Conservation (phyloP, 1,139 yeast species). For the Yamadazyma diddensiae region DNA sequence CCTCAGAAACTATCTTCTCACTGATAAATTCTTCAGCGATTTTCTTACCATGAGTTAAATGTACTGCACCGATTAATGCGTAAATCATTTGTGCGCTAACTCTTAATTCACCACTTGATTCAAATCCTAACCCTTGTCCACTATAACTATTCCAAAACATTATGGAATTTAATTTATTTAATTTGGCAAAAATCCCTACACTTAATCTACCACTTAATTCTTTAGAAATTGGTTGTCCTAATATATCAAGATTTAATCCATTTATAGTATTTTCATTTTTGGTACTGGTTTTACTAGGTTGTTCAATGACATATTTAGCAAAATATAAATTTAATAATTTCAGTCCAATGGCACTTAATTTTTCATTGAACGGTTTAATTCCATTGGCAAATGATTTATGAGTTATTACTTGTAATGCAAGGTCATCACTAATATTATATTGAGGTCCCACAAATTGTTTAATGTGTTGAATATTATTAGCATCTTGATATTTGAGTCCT, state of each 20-base stretch:
- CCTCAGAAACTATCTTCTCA: conserved; percentile 28
- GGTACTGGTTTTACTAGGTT: conserved; percentile 15
- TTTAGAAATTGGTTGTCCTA: conserved; percentile 57
- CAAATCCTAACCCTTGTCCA: conserved; percentile 52
- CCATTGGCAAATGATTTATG: conserved; percentile 96
- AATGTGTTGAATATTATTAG: conserved; percentile 47
- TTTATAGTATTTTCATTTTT: conserved; percentile 39
- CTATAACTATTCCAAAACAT: conserved; percentile 75
- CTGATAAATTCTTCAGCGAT: conserved; percentile 56
- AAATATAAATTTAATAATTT: conserved; percentile 64
- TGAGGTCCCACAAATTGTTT: conserved; percentile 44
- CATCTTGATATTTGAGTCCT: conserved; percentile 59
- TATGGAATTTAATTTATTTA: conserved; percentile 45
- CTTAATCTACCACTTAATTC: conserved; percentile 48
- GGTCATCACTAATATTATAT: conserved; percentile 47
- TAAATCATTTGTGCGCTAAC: conserved; percentile 68
- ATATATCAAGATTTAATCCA: conserved; percentile 59
- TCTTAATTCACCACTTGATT: conserved; percentile 49
- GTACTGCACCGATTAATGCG: conserved; percentile 80
- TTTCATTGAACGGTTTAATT: conserved; percentile 82
- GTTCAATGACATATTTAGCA: conserved; percentile 48
- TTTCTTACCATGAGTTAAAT: conserved; percentile 62
- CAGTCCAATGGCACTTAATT: conserved; percentile 73
- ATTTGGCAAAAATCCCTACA: conserved; percentile 52
- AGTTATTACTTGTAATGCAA: conserved; percentile 76